phyloP scores from a whole-genome alignment of 371 early-diverging fungal species.

The Actinomortierella wolfii region DNA sequence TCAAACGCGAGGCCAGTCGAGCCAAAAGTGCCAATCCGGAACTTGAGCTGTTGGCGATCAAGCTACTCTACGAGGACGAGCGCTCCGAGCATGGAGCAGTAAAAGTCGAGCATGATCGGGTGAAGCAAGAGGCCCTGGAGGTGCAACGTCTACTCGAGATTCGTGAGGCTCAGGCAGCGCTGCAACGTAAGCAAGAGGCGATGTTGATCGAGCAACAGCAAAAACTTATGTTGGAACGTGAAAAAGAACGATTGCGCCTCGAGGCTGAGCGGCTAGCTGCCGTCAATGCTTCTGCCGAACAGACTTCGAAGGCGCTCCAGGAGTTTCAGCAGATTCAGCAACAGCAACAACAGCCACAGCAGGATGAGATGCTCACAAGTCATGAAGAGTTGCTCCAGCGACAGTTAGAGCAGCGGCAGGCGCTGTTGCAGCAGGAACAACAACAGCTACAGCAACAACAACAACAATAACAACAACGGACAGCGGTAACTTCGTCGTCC shows the following conservation, averaged over 20 bases:
- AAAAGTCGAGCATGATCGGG: slow-evolving; percentile 10
- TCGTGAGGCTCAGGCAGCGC: slow-evolving; percentile 44
- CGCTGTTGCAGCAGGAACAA: slow-evolving; percentile 23
- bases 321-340: slow-evolving; percentile 23
- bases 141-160: slow-evolving; percentile 44
- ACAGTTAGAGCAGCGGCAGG: slow-evolving; percentile 8
- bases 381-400: slow-evolving; percentile 29
- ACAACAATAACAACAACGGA: slow-evolving; percentile 6
- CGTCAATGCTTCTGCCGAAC: background rate
- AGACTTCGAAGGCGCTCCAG: background rate
- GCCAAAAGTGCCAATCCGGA: slow-evolving; percentile 13
- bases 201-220: slow-evolving; percentile 52
- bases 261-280: slow-evolving; percentile 5
- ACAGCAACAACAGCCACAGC: slow-evolving; percentile 31
- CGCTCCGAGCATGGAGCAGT: slow-evolving; percentile 11
- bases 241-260: slow-evolving; percentile 5
- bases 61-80: slow-evolving; percentile 21
- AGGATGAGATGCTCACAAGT: slow-evolving; percentile 43
- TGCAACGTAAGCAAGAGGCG: slow-evolving; percentile 50
- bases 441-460: slow-evolving; percentile 24
- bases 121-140: slow-evolving; percentile 27
- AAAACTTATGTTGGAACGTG: slow-evolving; percentile 30
- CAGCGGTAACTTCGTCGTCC: background rate
- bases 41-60: slow-evolving; percentile 14
- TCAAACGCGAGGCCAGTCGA: slow-evolving; percentile 29